phyloP scores from a whole-genome alignment of 2,329 filamentous ascomycete species.

The Reticulascus tulasneorum region DNA sequence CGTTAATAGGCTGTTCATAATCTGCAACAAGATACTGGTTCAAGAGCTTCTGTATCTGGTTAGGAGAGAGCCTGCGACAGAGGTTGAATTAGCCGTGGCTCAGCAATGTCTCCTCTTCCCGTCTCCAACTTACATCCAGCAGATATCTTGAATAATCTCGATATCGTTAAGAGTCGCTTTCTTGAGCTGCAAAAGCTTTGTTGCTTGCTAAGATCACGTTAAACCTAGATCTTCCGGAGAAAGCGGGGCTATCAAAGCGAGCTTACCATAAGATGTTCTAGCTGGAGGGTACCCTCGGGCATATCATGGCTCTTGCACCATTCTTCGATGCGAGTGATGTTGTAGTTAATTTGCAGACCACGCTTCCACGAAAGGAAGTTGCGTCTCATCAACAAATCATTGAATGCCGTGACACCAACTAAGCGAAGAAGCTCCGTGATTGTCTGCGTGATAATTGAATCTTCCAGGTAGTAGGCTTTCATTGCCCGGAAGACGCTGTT shows the following conservation, averaged over 20 bases:
- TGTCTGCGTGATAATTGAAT: conserved; percentile 92
- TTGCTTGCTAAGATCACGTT: conserved; percentile 68
- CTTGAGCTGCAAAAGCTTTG: conserved; percentile 96
- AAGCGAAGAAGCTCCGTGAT: conserved; percentile 89
- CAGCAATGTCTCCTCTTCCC: not conserved
- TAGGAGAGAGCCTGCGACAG: conserved; percentile 75
- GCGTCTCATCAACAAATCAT: conserved; percentile 93
- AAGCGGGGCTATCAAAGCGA: not conserved
- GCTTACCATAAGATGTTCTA: conserved; percentile 93
- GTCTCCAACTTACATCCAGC: conserved; percentile 83
- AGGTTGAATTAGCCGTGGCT: conserved; percentile 10
- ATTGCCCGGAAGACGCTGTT: conserved; percentile 98
- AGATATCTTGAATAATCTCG: conserved; percentile 99
- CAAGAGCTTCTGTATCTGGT: conserved; percentile 97
- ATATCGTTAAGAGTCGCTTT: conserved; percentile 99
- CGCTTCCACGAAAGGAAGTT: conserved; percentile 99
- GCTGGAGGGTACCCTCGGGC: conserved; percentile 94
- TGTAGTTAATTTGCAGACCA: conserved; percentile 99
- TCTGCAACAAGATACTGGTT: conserved; percentile 99
- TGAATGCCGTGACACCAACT: conserved; percentile 96
- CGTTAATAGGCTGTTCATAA: conserved; percentile 98
- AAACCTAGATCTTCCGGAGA: not conserved
- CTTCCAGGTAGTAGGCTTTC: conserved; percentile 97
- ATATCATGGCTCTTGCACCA: conserved; percentile 99
- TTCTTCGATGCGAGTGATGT: conserved; percentile 98